Evolutionary conservation across 2,329 filamentous ascomycete species (phyloP).

Genomic region (Canariomyces notabilis): DNA sequence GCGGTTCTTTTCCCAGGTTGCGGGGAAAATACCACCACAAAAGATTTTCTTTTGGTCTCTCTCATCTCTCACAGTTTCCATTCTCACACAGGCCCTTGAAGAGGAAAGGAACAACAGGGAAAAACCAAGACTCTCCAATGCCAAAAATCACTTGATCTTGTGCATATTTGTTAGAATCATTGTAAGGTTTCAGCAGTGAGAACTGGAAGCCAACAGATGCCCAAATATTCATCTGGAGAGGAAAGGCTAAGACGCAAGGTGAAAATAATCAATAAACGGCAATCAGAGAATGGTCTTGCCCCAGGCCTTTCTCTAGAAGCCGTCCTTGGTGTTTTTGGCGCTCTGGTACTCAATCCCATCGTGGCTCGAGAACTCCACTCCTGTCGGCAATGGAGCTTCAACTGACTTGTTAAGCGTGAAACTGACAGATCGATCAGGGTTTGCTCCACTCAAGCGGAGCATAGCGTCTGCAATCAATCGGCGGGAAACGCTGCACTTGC

Average conservation of each 20-base stretch:
- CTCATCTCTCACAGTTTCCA: background rate
- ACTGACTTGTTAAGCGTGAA: too few species aligned
- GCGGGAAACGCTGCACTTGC: background rate
- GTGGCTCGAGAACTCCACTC: background rate
- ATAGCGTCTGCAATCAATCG: background rate
- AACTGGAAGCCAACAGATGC: too few species aligned
- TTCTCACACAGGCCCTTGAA: too few species aligned
- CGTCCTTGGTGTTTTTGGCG: background rate
- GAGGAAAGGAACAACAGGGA: background rate
- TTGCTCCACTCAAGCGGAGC: background rate
- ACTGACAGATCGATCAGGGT: background rate
- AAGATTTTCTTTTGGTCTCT: conserved; percentile 24
- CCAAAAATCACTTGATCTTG: conserved; percentile 10
- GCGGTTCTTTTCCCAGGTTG: conserved; percentile 23
- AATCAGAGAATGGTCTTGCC: too few species aligned
- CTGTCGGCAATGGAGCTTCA: too few species aligned
- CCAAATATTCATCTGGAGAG: too few species aligned
- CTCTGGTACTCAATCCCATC: too few species aligned
- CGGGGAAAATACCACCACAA: conserved; percentile 23
- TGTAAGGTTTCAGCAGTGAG: too few species aligned
- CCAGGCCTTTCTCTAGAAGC: too few species aligned
- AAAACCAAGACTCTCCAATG: background rate
- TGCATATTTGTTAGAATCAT: too few species aligned
- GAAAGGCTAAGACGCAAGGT: too few species aligned
- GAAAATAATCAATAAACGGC: too few species aligned